Base-by-base conservation (phyloP, 2,329 filamentous ascomycete genomes). In the Zasmidium citrigriseum region DNA sequence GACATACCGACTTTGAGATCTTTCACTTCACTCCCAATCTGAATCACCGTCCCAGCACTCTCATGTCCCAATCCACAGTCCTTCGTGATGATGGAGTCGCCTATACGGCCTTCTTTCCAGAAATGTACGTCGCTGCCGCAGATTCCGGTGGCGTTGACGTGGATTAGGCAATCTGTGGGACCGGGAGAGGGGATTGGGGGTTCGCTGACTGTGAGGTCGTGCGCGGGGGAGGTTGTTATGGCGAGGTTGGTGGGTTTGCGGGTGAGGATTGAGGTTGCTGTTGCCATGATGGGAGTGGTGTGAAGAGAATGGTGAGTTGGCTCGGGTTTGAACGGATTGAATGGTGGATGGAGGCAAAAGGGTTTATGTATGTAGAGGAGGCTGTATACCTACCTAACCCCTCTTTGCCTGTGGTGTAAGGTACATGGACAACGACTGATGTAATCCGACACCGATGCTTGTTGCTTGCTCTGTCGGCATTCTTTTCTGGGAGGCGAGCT, bases 71-170 rank as follows among this genome's bases (percentile, higher is more conserved):
- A 48, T 0, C 67, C 68, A 22, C 61, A 54, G 4, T 66, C 57
- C 11, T 48, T 48, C 4, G 53, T 60, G 10, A 71, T 66, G 10
- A 67, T 29, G 11, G 67, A 69, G 27, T 49, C 48, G 5, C 70
- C 70, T 12, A 71, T 71, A 23, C 53, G 56, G 9, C 69, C 70
- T 41, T 67, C 54, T 57, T 70, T 70, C 68, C 68, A 71, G 58
- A 71, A 71, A 57, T 73, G 70, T 25, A 72, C 67, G 57, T 70
- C 69, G 12, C 54, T 61, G 20, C 71, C 71, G 45, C 71, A 73
- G 21, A 73, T 72, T 11, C 70, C 70, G 9, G 71, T 73, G 3
- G 70, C 70, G 25, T 68, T 58, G 12, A 73, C 66, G 54, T 70
- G 69, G 12, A 73, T 59, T 4, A 72, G 60, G 54, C 69, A 70